A percentile compares a stretch with the other conserved stretches of the same genome.
Evolutionary conservation across 108 stramenopile genomes (phyloP).

Genomic region (Fistulifera pelliculosa): DNA sequence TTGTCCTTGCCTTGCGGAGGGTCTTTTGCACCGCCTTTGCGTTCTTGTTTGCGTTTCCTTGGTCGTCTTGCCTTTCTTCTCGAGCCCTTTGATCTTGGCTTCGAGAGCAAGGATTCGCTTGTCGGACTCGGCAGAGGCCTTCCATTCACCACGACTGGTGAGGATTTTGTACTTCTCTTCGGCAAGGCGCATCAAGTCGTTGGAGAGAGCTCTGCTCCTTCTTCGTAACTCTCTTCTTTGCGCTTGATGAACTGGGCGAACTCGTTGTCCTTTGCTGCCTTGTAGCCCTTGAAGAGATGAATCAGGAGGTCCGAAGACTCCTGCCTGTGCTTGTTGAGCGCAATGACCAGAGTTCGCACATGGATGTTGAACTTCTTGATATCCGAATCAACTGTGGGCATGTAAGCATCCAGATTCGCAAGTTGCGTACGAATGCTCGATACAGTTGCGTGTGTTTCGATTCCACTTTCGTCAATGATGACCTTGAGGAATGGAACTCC

Average conservation of each 20-base stretch:
- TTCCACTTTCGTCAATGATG: constrained; percentile 12
- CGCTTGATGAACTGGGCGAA: constrained; percentile 20
- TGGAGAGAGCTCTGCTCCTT: constrained; percentile 13
- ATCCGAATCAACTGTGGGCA: constrained; percentile 9
- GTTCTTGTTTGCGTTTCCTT: not conserved
- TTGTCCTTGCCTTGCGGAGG: not conserved
- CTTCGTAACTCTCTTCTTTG: constrained; percentile 17
- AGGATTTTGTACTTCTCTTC: not conserved
- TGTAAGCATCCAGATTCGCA: constrained; percentile 12
- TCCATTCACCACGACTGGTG: constrained; percentile 4
- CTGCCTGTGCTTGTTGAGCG: constrained; percentile 14
- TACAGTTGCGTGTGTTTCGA: constrained; percentile 20
- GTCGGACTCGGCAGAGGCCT: constrained; percentile 1
- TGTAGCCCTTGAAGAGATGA: constrained; percentile 33
- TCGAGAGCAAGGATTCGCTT: constrained; percentile 24
- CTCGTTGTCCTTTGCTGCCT: not conserved
- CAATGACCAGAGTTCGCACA: constrained; percentile 6
- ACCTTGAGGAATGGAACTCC: constrained; percentile 19
- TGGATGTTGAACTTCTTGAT: constrained; percentile 25
- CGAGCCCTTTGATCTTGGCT: not conserved
- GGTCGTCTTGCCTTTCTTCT: not conserved
- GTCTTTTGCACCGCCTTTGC: not conserved
- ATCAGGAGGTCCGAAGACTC: constrained; percentile 9
- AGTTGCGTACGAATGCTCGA: constrained; percentile 11
- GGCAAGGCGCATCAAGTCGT: constrained; percentile 3